Evolutionary conservation across 768 basidiomycete genomes (phyloP).

Genomic region (Dentipellis sp.): DNA sequence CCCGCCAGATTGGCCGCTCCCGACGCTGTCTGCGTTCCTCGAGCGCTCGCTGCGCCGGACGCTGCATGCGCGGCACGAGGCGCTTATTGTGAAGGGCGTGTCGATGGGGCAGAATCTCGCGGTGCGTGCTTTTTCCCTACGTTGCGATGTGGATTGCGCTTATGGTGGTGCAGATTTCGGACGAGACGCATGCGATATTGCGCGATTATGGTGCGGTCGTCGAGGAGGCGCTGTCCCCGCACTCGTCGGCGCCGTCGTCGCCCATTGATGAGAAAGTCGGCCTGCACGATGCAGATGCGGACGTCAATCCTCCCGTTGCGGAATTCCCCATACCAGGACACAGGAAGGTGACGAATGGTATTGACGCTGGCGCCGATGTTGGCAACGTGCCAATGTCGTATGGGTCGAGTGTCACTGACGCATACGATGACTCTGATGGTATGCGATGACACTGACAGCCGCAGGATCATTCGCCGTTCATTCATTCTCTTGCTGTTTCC

Average conservation of each 20-base stretch:
- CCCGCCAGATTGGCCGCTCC: slow-evolving; percentile 70
- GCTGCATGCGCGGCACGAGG: slow-evolving; percentile 61
- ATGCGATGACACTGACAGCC: neutral
- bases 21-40: slow-evolving; percentile 66
- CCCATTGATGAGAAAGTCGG: neutral
- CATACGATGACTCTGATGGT: neutral
- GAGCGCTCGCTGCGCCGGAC: slow-evolving; percentile 69
- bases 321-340: neutral
- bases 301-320: neutral
- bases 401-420: neutral
- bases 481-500: neutral
- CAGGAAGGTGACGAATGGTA: neutral
- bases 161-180: neutral
- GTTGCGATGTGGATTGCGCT: neutral
- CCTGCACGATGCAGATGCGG: neutral
- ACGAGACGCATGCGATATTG: neutral
- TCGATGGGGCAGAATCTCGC: slow-evolving; percentile 74
- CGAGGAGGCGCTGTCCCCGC: slow-evolving; percentile 1
- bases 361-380: neutral
- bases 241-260: neutral
- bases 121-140: slow-evolving; percentile 14
- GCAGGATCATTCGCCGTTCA: too few relatives aligned
- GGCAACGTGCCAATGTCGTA: neutral
- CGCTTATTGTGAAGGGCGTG: slow-evolving; percentile 69
- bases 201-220: slow-evolving; percentile 1